phyloP scores from a whole-genome alignment of 1,284 basidiomycete species.

The Omphalotus olearius region DNA sequence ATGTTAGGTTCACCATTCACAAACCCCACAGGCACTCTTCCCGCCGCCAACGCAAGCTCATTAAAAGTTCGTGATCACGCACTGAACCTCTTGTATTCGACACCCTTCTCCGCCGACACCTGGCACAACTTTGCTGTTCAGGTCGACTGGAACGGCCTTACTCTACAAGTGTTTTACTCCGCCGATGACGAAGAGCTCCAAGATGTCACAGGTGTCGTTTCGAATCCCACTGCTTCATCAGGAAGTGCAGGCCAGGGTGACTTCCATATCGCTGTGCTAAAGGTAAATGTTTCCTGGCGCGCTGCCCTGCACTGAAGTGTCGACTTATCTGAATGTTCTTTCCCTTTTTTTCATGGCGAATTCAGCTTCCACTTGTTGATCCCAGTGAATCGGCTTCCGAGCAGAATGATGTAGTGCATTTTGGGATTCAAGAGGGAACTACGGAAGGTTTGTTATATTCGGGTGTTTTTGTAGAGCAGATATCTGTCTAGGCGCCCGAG shows the following conservation, averaged over 20 bases:
- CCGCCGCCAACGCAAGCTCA: slow-evolving; percentile 34
- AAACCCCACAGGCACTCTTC: slow-evolving; percentile 39
- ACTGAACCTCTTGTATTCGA: slow-evolving; percentile 43
- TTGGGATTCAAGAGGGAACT: slow-evolving; percentile 53
- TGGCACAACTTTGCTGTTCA: slow-evolving; percentile 63
- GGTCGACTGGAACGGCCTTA: slow-evolving; percentile 50
- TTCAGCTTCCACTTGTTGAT: slow-evolving; percentile 55
- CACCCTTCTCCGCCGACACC: slow-evolving; percentile 35
- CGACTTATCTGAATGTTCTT: neutral
- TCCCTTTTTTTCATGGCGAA: no score
- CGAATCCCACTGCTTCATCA: slow-evolving; percentile 35
- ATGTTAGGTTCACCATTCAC: slow-evolving; percentile 52
- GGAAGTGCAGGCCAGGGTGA: slow-evolving; percentile 50
- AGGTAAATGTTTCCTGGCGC: slow-evolving; percentile 29
- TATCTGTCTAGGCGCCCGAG: neutral
- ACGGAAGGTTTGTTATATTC: slow-evolving; percentile 53
- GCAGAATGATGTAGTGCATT: slow-evolving; percentile 50
- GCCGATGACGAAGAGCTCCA: slow-evolving; percentile 30
- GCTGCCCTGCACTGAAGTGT: neutral
- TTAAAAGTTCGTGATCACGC: slow-evolving; percentile 53
- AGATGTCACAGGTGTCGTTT: slow-evolving; percentile 34
- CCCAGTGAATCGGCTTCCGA: slow-evolving; percentile 39
- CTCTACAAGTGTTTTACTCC: slow-evolving; percentile 50
- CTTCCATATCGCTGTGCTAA: slow-evolving; percentile 55
- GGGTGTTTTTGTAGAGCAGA: slow-evolving; percentile 48